These are phyloP conservation scores for Puccinia polysora DNA, from an alignment of 1,284 basidiomycete genomes.

Conservation along the genomic window DNA sequence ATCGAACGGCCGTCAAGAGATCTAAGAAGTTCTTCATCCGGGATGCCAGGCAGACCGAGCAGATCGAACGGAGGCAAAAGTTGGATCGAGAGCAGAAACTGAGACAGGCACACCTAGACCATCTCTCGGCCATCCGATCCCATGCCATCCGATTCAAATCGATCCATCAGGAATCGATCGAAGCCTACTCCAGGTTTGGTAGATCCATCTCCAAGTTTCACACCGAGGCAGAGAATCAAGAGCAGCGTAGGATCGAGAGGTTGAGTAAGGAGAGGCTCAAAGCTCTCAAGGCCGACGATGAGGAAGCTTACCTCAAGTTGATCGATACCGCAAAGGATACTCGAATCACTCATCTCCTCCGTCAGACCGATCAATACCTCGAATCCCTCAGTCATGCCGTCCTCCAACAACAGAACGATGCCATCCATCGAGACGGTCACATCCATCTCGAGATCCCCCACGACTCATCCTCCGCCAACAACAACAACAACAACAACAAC, in stretches of 20 bases:
- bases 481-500: no score
- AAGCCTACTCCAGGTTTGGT: constrained; percentile 50
- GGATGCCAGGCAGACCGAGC: constrained; percentile 85
- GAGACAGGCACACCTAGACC: constrained; percentile 93
- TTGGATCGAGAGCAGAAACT: constrained; percentile 85
- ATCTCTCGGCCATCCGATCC: constrained; percentile 77
- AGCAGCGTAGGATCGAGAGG: constrained; percentile 72
- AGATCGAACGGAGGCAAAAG: constrained; percentile 84
- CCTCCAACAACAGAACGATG: constrained; percentile 84
- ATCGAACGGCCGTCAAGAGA: constrained; percentile 84
- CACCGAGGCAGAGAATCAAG: constrained; percentile 55
- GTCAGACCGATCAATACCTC: constrained; percentile 91
- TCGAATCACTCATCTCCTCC: constrained; percentile 90
- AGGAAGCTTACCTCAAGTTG: constrained; percentile 98
- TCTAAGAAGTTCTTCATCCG: constrained; percentile 80
- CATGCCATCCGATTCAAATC: constrained; percentile 75
- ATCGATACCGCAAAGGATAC: constrained; percentile 99
- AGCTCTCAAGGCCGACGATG: constrained; percentile 95
- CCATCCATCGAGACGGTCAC: constrained; percentile 56
- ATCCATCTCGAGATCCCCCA: constrained; percentile 23
- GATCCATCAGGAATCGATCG: constrained; percentile 57
- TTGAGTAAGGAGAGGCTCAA: constrained; percentile 97
- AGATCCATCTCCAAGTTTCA: constrained; percentile 55
- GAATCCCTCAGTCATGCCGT: constrained; percentile 94
- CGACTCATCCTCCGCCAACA: no score